Base-by-base conservation (phyloP, 2,329 filamentous ascomycete genomes). In the Fusarium sp. region DNA sequence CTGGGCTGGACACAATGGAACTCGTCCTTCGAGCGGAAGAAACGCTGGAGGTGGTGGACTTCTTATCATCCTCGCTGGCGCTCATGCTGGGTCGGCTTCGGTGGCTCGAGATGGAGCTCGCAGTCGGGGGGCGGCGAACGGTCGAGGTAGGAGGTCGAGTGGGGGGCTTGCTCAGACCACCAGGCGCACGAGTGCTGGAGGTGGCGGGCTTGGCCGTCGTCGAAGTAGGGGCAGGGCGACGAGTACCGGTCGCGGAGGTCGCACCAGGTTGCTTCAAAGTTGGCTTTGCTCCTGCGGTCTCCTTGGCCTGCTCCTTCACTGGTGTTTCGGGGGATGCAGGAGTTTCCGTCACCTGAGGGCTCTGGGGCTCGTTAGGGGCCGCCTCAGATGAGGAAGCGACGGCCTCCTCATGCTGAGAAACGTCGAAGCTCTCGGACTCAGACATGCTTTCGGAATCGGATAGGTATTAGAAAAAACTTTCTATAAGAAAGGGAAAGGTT, bases 61-160 rank as follows among this genome's bases (percentile, higher is more conserved):
- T 83, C 76, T 80, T 83, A 59, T 85, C 83, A 68, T 85, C 83
- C 62, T 85, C 83, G 55, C 83, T 83, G 49, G 81, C 79, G 61
- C 83, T 84, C 51, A 82, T 77, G 49, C 80, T 82, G 34, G 82
- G 78, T n/a, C 81, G 81, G 45, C 82, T 80, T 65, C 77, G 80
- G 73, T 85, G 83, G 64, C 74, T 79, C 38, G 79, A 71, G n/a
- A 77, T 70, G 6, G 81, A 76, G 34, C 80, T 77, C 10, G 79
- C 71, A 17, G 77, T 76, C 7, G 75, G 70, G 44, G 77, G 70
- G 32, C 76, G 72, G 62, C 76, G 71, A 65, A 76, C 69, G 66
- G 70, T 71, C 51, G 77, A 78, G 39, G 75, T 69, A n/a, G 82
- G 77, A 40, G 83, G 80, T 4, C 83, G 82, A 20, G 83, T 82